These are phyloP conservation scores for Flaveria sonorensis DNA, from an alignment of 129 eudicot species.

Conservation along the genomic window DNA sequence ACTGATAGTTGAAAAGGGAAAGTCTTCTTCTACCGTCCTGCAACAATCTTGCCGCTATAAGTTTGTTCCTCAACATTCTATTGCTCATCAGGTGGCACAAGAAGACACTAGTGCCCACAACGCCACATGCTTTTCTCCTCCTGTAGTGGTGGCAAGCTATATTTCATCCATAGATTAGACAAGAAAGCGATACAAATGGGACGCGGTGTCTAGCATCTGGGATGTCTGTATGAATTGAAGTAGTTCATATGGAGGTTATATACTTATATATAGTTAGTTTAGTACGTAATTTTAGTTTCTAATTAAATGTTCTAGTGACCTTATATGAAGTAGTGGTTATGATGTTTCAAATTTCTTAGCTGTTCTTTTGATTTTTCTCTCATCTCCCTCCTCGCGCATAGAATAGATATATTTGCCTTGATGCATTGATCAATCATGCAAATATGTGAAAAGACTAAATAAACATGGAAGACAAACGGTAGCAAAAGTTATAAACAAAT, in stretches of 20 bases:
- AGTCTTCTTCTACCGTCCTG: constrained; percentile 22
- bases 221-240: constrained; percentile 19
- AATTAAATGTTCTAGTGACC: not conserved
- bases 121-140: constrained; percentile 8
- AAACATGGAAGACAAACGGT: too few species aligned
- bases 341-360: not conserved
- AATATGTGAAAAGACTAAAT: too few species aligned
- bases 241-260: constrained; percentile 13
- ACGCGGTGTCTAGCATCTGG: not conserved
- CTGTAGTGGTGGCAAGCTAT: constrained; percentile 24
- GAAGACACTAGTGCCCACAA: constrained; percentile 2
- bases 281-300: constrained; percentile 10
- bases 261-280: not conserved
- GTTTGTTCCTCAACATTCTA: constrained; percentile 43
- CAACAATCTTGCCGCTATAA: constrained; percentile 47
- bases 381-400: too few species aligned
- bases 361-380: too few species aligned
- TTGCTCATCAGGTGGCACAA: constrained; percentile 27
- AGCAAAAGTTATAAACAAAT: too few species aligned
- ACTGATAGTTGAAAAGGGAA: constrained; percentile 26
- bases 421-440: not conserved
- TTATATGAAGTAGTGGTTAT: not conserved
- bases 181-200: not conserved
- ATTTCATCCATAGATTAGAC: not conserved
- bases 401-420: not conserved